Evolutionary conservation across 2,329 filamentous ascomycete species (phyloP), one percentile per base, ranked within the genome.

Genomic region (Rutstroemia sydowiana): DNA sequence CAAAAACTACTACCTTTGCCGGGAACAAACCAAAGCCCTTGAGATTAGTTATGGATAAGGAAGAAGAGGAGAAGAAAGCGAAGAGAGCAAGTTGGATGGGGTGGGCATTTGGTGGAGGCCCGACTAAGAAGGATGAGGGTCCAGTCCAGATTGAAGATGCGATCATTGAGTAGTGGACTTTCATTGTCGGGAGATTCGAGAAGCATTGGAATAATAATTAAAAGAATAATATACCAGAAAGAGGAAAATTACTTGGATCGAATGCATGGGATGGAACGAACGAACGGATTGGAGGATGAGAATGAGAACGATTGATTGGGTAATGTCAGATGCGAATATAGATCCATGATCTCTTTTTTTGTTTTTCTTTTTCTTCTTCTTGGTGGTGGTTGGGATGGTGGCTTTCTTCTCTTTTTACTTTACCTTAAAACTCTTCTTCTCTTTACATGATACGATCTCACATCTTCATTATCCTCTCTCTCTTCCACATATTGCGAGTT

Each of bases 11-110:
- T 34, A 81, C 77, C 1, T 80, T 79, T 51, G 79, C 78, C 3
- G 81, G 81, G 41, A 85, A 84, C 63, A 93, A 93, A 69, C 83
- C 95, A 53, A 79, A 91, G 32, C 92, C 92, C 6, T 73, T 98
- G 58, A 79, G 92, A 14, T 76, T 98, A 28, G 90, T 97, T 43
- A 87, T 93, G 69, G 88, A 95, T 71, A 71, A 69, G 48, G 71
- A 71, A 51, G 63, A 65, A 42, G 69, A 73, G 55, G 74, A 75
- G 61, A 66, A 67, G 18, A 68, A 64, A 30, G 77, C 76, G 62
- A 85, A 84, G 71, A 72, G 82, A 44, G 72, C 74, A 18, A 85
- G 80, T 66, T 85, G 82, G 82, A 76, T 84, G 53, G 79, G 79
- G 11, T 84, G 81, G 79, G 72, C 74, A 5, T 65, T 65, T 55